Conservation (phyloP, 345 rosid genomes). For the Hevea brasiliensis region DNA sequence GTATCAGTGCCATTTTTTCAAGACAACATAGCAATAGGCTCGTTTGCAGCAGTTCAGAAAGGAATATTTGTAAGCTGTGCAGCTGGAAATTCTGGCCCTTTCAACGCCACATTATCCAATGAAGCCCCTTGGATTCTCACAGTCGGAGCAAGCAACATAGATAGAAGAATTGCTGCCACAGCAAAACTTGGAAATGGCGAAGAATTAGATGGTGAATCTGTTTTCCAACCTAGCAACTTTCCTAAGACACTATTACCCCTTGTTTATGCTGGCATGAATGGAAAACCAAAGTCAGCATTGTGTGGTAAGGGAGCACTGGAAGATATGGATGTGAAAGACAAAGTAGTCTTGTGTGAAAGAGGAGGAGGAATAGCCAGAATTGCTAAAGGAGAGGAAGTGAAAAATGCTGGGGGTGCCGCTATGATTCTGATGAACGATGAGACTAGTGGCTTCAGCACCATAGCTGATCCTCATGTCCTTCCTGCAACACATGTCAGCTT, state of each 20-base stretch:
- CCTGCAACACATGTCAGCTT: conserved; percentile 22
- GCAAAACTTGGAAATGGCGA: conserved; percentile 33
- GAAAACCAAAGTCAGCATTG: conserved; percentile 7
- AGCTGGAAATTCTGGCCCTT: conserved; percentile 41
- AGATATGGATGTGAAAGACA: conserved; percentile 13
- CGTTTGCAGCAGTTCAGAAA: conserved; percentile 37
- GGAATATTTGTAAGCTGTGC: conserved; percentile 43
- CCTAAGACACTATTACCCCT: conserved; percentile 11
- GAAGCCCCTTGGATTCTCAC: conserved; percentile 46
- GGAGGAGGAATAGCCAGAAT: conserved; percentile 19
- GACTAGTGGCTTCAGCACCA: not conserved
- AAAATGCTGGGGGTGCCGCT: conserved; percentile 21
- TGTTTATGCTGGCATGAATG: conserved; percentile 14
- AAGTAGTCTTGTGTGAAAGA: conserved; percentile 15
- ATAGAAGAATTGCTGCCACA: conserved; percentile 29
- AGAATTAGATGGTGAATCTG: conserved; percentile 20
- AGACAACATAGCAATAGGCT: conserved; percentile 33
- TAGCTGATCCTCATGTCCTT: conserved; percentile 19
- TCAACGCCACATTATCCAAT: conserved; percentile 21
- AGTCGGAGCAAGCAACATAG: conserved; percentile 40
- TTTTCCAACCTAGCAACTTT: conserved; percentile 13
- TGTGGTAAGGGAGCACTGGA: conserved; percentile 10
- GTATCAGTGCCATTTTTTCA: conserved; percentile 25
- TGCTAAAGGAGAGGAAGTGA: conserved; percentile 16
- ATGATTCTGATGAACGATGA: conserved; percentile 16